A percentile compares a stretch with the other conserved stretches of the same genome.
Evolutionary conservation across 108 stramenopile species (phyloP).

Genomic region (Cylindrotheca closterium): DNA sequence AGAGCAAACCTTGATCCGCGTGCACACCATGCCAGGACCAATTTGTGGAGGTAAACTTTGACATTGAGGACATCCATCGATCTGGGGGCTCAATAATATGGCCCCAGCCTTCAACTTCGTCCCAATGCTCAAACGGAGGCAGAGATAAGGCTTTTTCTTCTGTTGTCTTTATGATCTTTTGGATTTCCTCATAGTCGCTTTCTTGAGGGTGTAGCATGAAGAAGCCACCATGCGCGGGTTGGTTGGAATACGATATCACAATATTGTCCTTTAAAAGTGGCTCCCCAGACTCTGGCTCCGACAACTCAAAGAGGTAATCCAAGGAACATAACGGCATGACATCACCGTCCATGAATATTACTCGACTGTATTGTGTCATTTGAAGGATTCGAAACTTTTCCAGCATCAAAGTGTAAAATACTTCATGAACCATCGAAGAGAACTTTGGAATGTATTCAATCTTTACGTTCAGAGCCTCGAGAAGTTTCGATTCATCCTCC

Average conservation of each 20-base stretch:
- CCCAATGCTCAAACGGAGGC: conserved; percentile 25
- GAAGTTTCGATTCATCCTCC: conserved; percentile 20
- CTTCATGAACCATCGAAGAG: conserved; percentile 14
- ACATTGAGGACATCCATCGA: conserved; percentile 6
- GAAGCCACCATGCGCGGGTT: conserved; percentile 47
- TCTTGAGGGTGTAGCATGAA: conserved; percentile 51
- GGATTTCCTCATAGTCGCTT: conserved; percentile 25
- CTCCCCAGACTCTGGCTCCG: conserved; percentile 15
- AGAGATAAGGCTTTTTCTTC: conserved; percentile 19
- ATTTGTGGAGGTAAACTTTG: neutral
- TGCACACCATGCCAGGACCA: conserved; percentile 44
- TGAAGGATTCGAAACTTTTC: conserved; percentile 59
- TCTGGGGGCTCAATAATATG: conserved; percentile 26
- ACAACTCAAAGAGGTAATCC: conserved; percentile 59
- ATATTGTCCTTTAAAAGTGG: conserved; percentile 38
- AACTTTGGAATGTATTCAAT: conserved; percentile 34
- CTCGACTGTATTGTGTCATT: conserved; percentile 60
- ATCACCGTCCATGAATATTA: conserved; percentile 72
- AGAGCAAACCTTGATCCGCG: conserved; percentile 60
- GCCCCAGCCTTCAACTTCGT: conserved; percentile 27
- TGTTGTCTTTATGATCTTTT: conserved; percentile 20
- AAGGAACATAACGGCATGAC: conserved; percentile 59
- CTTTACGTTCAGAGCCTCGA: conserved; percentile 24
- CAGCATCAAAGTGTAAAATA: conserved; percentile 38
- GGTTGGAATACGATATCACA: conserved; percentile 31